Evolutionary conservation across 345 rosid species (phyloP).

Genomic region (Pugionium cornutum): DNA sequence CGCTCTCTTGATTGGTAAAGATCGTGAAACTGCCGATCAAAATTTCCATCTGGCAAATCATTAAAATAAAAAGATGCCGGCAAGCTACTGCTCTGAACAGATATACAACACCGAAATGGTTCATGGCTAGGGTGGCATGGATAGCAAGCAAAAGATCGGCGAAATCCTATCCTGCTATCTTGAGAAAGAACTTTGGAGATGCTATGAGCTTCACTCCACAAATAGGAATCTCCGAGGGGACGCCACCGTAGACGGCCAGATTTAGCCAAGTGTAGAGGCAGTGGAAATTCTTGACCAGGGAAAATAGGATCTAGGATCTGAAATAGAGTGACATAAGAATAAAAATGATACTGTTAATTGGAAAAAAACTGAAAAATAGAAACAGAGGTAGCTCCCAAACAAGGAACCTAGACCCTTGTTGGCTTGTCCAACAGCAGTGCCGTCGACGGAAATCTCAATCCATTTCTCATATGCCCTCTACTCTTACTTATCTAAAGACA

Average conservation of each 20-base stretch:
- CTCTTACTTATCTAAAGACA: background rate
- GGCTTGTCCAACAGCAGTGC: slow-evolving; percentile 12
- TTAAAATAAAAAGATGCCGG: slow-evolving; percentile 45
- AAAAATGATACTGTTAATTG: slow-evolving; percentile 10
- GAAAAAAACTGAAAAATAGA: slow-evolving; percentile 5
- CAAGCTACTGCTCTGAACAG: slow-evolving; percentile 58
- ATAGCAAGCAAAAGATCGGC: slow-evolving; percentile 85
- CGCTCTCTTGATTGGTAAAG: slow-evolving; percentile 47
- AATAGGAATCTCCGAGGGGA: slow-evolving; percentile 72
- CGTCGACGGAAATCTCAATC: slow-evolving; percentile 10
- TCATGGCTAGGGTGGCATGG: slow-evolving; percentile 89
- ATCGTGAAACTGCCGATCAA: slow-evolving; percentile 42
- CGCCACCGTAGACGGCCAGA: slow-evolving; percentile 92
- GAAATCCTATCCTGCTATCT: slow-evolving; percentile 74
- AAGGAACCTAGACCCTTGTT: slow-evolving; percentile 21
- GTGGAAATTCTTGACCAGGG: slow-evolving; percentile 88
- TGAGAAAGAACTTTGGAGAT: slow-evolving; percentile 72
- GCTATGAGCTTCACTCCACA: slow-evolving; percentile 94
- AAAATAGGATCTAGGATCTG: slow-evolving; percentile 85
- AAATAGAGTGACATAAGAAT: slow-evolving; percentile 28
- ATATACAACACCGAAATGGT: slow-evolving; percentile 87
- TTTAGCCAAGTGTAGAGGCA: slow-evolving; percentile 92
- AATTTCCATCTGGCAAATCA: slow-evolving; percentile 41
- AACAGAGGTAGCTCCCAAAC: slow-evolving; percentile 21
- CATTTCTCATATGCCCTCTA: slow-evolving; percentile 13